A percentile compares a stretch with the other conserved stretches of the same genome.
phyloP scores from a whole-genome alignment of 768 basidiomycete species.

The Sarcodon sp. region DNA sequence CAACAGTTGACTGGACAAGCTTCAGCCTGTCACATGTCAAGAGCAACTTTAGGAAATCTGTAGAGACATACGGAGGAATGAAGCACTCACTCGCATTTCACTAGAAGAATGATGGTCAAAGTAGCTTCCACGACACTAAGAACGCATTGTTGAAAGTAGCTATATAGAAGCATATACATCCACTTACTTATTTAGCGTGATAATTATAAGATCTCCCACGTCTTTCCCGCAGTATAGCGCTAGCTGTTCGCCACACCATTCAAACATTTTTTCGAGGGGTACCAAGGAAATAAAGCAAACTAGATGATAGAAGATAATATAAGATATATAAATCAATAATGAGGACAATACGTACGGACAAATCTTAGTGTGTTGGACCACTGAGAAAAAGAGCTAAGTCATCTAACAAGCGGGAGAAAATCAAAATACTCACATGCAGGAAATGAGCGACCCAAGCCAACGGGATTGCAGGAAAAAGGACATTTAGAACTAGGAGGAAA shows the following conservation, averaged over 20 bases:
- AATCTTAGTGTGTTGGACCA: constrained; percentile 19
- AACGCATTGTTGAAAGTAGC: neutral
- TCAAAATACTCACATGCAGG: constrained; percentile 16
- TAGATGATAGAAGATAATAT: constrained; percentile 10
- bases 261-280: constrained; percentile 52
- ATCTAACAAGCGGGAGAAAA: too few species aligned
- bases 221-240: constrained; percentile 40
- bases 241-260: constrained; percentile 49
- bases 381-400: too few species aligned
- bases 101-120: constrained; percentile 56
- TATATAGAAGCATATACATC: neutral
- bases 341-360: constrained; percentile 21
- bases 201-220: constrained; percentile 50
- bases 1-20: constrained; percentile 56
- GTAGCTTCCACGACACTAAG: constrained; percentile 58
- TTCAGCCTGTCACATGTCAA: constrained; percentile 39
- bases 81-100: constrained; percentile 45
- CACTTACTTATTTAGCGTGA: constrained; percentile 54
- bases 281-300: constrained; percentile 57
- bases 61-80: neutral
- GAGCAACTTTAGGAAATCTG: neutral
- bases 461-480: constrained; percentile 43
- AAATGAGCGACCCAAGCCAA: constrained; percentile 52
- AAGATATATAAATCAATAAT: neutral
- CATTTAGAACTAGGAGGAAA: constrained; percentile 35